Conservation (phyloP, 2,329 filamentous ascomycete genomes). For the Macroventuria anomochaeta region DNA sequence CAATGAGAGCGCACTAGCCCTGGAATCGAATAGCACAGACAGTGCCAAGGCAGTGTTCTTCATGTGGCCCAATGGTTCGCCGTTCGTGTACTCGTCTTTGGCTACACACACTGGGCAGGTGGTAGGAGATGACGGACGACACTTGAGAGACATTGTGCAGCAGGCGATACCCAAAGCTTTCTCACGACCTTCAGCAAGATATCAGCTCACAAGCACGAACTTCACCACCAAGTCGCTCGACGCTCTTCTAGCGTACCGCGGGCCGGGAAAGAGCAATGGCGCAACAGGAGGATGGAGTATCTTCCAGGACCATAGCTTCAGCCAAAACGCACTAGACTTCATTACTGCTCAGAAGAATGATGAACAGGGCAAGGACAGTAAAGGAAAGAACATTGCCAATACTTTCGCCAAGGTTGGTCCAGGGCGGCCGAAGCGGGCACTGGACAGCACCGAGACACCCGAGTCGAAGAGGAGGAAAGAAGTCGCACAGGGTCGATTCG, state of each 20-base stretch:
- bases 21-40: constrained; percentile 55
- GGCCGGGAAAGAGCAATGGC: constrained; percentile 71
- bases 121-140: constrained; percentile 52
- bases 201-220: constrained; percentile 70
- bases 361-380: constrained; percentile 25
- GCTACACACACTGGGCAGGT: constrained; percentile 49
- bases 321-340: constrained; percentile 59
- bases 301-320: constrained; percentile 70
- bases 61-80: constrained; percentile 81
- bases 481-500: constrained; percentile 74
- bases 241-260: constrained; percentile 72
- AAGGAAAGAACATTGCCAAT: constrained; percentile 12
- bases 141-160: constrained; percentile 72
- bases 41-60: constrained; percentile 76
- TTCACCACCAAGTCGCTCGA: constrained; percentile 74
- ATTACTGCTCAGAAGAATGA: constrained; percentile 39
- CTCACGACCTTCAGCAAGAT: constrained; percentile 75
- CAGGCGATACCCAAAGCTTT: constrained; percentile 84
- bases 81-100: constrained; percentile 72
- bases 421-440: constrained; percentile 36
- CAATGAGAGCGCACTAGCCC: constrained; percentile 49
- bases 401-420: constrained; percentile 29
- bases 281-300: constrained; percentile 81
- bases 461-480: constrained; percentile 64
- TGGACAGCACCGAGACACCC: constrained; percentile 36